Percentiles rank a stretch among this genome's conserved stretches.
Evolutionary conservation across 1,139 yeast genomes (phyloP).

Genomic region (Sporopachydermia cereana): DNA sequence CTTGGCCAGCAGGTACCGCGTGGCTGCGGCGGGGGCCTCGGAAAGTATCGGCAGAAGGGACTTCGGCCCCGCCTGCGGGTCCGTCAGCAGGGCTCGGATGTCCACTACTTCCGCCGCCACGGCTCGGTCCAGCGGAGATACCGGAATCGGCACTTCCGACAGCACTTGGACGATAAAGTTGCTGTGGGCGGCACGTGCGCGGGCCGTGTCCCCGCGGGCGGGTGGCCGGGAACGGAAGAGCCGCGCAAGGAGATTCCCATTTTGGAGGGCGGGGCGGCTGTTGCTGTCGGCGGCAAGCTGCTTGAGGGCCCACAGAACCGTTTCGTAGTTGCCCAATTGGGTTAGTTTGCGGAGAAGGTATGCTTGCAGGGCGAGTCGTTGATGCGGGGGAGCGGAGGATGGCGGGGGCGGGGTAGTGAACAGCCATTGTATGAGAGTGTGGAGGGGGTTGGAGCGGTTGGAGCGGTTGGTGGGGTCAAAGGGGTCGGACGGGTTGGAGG

Average conservation of each 20-base stretch:
- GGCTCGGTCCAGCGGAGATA: neutral
- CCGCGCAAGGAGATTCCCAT: neutral
- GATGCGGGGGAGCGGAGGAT: too few species aligned
- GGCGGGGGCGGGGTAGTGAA: too few species aligned
- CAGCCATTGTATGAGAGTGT: too few species aligned
- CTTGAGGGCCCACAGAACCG: neutral
- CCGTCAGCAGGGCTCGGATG: neutral
- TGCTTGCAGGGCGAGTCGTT: neutral
- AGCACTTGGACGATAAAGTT: too few species aligned
- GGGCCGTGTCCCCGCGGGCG: neutral
- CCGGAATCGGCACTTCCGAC: neutral
- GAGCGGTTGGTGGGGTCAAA: too few species aligned
- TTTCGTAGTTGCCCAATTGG: neutral
- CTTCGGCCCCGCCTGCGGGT: neutral
- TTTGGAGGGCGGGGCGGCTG: neutral
- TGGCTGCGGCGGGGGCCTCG: neutral
- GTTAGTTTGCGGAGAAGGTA: neutral
- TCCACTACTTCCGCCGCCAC: neutral
- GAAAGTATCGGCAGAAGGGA: neutral
- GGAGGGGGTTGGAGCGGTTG: too few species aligned
- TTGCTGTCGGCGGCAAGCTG: neutral
- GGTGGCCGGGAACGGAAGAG: neutral
- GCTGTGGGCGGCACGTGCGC: too few species aligned
- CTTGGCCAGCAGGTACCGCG: neutral
- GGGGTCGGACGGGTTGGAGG: too few species aligned